Base-by-base conservation (phyloP, 208 protist genomes). In the Trypanosoma platydactyli region DNA sequence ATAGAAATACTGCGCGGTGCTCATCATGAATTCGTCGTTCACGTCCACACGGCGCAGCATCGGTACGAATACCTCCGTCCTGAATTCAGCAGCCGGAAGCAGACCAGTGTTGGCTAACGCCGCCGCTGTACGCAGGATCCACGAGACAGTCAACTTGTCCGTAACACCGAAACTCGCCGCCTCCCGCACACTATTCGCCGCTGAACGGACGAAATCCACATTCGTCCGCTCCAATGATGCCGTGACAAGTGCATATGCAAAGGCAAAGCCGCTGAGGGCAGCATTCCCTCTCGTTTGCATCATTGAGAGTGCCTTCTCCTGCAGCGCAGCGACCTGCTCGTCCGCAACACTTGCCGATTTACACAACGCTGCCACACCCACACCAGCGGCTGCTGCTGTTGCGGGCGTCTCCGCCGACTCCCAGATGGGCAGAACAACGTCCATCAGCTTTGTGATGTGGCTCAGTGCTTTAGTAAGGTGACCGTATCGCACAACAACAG, bases 61-160 rank as follows among this genome's bases (percentile, higher is more conserved):
- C 12, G 86, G 85, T 22, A 79, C 30, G 69, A 80, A 96, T 40
- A 77, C 71, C 29, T 91, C 86, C 18, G 78, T 52, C 68, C 76
- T 78, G 63, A 93, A 83, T 38, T 53, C 65, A 5, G 64, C 70
- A 1, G 46, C 69, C 20, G 71, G 30, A 25, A 94, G 63, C 41
- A 71, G 68, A 5, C 84, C 77, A 51, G 77, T 93, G n/a, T 48
- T 69, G 0, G 87, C 82, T 25, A 93, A 49, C 9, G 86, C 88
- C n/a, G 77, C 91, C 16, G 85, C 88, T 22, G 86, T 83, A 51
- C 91, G 91, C 59, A 94, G 73, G 42, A 94, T 62, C 88, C 91
- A 96, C 68, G 88, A 68, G 25, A 87, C 81, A 7, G 76, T 89
- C 51, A 94, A 74, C 73, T 91, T 92, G 68, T 89, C 82, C 12